phyloP scores from a whole-genome alignment of 1,139 yeast genomes.

The Diutina pseudorugosa region DNA sequence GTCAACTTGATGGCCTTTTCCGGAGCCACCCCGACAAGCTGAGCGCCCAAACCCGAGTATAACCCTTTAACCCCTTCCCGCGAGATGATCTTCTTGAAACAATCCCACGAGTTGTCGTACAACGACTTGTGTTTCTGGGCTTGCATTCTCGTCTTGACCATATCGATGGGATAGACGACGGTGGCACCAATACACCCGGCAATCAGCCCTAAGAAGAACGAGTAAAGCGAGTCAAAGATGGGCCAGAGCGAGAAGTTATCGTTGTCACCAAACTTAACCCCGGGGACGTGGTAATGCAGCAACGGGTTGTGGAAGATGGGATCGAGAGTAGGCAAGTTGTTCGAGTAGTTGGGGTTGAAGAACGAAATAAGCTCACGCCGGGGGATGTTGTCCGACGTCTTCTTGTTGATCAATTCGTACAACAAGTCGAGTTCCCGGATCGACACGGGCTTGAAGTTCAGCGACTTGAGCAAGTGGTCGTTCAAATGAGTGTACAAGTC shows the following conservation, averaged over 20 bases:
- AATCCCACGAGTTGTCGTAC: constrained; percentile 76
- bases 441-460: constrained; percentile 38
- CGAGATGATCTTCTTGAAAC: constrained; percentile 65
- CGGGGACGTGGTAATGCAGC: constrained; percentile 17
- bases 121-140: constrained; percentile 70
- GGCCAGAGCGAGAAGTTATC: constrained; percentile 39
- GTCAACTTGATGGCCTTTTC: constrained; percentile 96
- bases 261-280: constrained; percentile 20
- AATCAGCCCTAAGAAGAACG: constrained; percentile 80
- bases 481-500: constrained; percentile 36
- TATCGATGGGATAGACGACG: constrained; percentile 93
- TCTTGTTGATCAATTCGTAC: constrained; percentile 31
- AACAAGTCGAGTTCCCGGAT: constrained; percentile 33
- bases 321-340: constrained; percentile 22
- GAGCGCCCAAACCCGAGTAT: constrained; percentile 90
- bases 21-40: constrained; percentile 93
- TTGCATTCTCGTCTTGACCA: constrained; percentile 95
- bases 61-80: constrained; percentile 83
- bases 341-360: constrained; percentile 33
- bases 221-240: constrained; percentile 75
- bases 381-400: constrained; percentile 34
- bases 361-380: constrained; percentile 40
- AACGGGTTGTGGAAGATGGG: constrained; percentile 21
- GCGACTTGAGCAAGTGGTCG: constrained; percentile 38
- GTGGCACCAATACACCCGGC: constrained; percentile 99